A percentile compares a stretch with the other conserved stretches of the same genome.
Evolutionary conservation across 2,329 filamentous ascomycete species (phyloP).

Genomic region (Phialophora expanda): DNA sequence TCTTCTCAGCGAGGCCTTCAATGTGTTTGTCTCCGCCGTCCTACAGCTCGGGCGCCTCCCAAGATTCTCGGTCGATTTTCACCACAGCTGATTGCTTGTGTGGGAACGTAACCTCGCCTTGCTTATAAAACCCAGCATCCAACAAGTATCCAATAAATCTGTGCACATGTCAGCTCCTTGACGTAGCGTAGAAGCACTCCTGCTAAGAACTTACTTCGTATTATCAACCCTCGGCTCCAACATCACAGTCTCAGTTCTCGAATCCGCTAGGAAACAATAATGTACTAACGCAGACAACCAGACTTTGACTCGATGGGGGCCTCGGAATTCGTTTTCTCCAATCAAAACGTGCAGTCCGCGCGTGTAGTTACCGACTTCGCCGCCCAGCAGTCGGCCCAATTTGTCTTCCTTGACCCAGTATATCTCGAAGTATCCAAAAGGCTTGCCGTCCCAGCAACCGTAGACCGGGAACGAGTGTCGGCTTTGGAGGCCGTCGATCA

Average conservation of each 20-base stretch:
- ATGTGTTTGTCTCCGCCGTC: not conserved
- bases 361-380: constrained; percentile 77
- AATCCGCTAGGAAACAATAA: constrained; percentile 77
- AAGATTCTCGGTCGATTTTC: constrained; percentile 77
- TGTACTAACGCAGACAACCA: constrained; percentile 91
- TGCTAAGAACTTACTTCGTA: constrained; percentile 65
- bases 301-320: constrained; percentile 72
- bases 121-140: constrained; percentile 78
- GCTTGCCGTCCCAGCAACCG: constrained; percentile 90
- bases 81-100: constrained; percentile 93
- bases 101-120: constrained; percentile 82
- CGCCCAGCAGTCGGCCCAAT: constrained; percentile 70
- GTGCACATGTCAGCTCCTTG: constrained; percentile 20
- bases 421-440: constrained; percentile 96
- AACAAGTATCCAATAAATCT: constrained; percentile 75
- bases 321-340: constrained; percentile 89
- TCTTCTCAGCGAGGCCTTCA: not conserved
- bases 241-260: constrained; percentile 79
- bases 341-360: constrained; percentile 86
- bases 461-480: constrained; percentile 87
- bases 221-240: constrained; percentile 94
- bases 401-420: constrained; percentile 97
- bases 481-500: constrained; percentile 67
- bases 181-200: not conserved
- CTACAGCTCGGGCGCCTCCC: constrained; percentile 66